Base-by-base conservation (phyloP, 2,329 filamentous ascomycete genomes). In the Phyllachora maydis region DNA sequence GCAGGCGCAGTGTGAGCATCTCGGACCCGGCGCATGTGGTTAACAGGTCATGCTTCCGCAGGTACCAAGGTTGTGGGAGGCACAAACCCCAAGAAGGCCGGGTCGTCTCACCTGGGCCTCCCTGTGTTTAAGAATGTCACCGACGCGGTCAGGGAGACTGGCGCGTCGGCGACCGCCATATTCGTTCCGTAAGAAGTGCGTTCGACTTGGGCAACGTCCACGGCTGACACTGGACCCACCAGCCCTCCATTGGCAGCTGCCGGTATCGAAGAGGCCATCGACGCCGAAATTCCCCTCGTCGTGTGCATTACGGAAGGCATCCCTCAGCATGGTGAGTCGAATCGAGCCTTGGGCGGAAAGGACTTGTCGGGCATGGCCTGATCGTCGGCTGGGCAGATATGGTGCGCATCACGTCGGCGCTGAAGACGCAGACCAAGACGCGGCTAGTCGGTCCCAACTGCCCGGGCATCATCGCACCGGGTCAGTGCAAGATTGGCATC, bases 401-500 rank as follows among this genome's bases (percentile, higher is more conserved):
- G 88, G 82, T 95, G 41, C 82, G 85, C 58, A 92, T 95, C 53
- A 93, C 88, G 49, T 71, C 82, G 51, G 92, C 95, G 52, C 68
- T 98, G 49, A 95, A 93, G 68, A 79, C 83, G 26, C 88, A 98
- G 60, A 72, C 59, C 63, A 95, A 95, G 69, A 93, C 85, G 37
- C 77, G 88, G 47, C 67, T 98, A 43, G 82, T 95, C 32, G 85
- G 85, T 38, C 85, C 85, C 45, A 98, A 95, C 65, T 98, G 88
- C 64, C 88, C 88, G 34, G 88, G 85, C 50, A 85, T 95, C 56
- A 95, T 95, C 53, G 85, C 65, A 26, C 67, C 68, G 30, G 88
- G 85, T 41, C 85, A 91, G 69, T 98, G 88, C 71, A 98, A 98
- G 65, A 95, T 98, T 46, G 88, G 88, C 48, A 98, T 98, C 60